Evolutionary conservation across 495 filamentous ascomycete species (phyloP).

Genomic region (Hyaloscypha finlandica): DNA sequence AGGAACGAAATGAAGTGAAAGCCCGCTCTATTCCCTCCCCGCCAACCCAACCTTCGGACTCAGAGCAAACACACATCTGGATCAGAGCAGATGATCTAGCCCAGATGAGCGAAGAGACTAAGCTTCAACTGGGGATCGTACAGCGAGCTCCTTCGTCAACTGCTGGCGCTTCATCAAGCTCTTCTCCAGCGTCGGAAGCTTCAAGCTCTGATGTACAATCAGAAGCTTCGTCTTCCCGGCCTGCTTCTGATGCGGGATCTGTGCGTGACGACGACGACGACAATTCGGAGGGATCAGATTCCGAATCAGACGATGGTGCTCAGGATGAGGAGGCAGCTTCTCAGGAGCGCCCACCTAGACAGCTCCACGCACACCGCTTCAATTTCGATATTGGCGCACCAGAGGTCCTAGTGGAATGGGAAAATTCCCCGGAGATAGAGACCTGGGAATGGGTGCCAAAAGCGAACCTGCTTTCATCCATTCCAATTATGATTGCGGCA

Average conservation of each 20-base stretch:
- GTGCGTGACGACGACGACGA: background rate
- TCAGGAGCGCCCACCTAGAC: background rate
- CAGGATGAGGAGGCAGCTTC: background rate
- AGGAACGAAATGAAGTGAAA: no score
- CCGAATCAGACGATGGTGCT: background rate
- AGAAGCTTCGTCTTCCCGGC: background rate
- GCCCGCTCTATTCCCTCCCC: no score
- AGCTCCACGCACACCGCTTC: background rate
- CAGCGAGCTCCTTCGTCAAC: background rate
- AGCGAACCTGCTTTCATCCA: background rate
- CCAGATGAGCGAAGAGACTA: background rate
- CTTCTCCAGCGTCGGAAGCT: background rate
- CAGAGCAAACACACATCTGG: background rate
- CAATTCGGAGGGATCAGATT: background rate
- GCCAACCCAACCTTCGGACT: no score
- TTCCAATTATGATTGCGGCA: background rate
- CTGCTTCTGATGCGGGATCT: background rate
- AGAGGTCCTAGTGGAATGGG: background rate
- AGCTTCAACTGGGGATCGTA: background rate
- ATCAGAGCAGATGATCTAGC: background rate
- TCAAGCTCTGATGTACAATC: background rate
- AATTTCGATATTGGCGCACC: background rate
- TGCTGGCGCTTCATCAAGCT: background rate
- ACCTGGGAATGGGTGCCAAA: background rate
- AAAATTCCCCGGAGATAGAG: background rate